Percentiles rank a stretch among this genome's conserved stretches.
Evolutionary conservation across 2,329 filamentous ascomycete genomes (phyloP).

Genomic region (Phaeosphaeria sp.): DNA sequence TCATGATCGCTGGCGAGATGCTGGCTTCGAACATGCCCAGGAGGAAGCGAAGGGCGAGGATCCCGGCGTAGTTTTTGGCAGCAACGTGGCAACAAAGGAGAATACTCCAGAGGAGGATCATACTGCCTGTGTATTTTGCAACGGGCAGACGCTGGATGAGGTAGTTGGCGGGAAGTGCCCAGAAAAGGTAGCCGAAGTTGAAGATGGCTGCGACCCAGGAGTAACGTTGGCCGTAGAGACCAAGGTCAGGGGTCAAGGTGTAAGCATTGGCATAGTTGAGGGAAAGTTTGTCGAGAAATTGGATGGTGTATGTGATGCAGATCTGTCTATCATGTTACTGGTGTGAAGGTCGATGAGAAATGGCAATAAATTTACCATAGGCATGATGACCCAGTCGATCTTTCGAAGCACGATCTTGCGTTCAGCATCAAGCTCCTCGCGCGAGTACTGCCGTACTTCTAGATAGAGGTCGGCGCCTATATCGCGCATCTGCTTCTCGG

Average conservation of each 20-base stretch:
- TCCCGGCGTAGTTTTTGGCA: constrained; percentile 46
- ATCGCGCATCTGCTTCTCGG: constrained; percentile 49
- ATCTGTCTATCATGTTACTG: constrained; percentile 27
- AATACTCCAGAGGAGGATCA: constrained; percentile 54
- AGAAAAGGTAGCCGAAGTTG: constrained; percentile 54
- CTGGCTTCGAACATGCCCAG: constrained; percentile 48
- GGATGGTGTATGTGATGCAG: constrained; percentile 54
- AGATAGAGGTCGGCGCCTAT: constrained; percentile 55
- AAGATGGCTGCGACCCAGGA: constrained; percentile 52
- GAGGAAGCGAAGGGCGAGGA: constrained; percentile 42
- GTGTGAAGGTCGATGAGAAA: background rate
- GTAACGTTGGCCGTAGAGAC: constrained; percentile 47
- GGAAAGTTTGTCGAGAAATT: constrained; percentile 54
- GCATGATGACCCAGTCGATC: constrained; percentile 56
- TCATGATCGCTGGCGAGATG: constrained; percentile 46
- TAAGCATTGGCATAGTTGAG: constrained; percentile 52
- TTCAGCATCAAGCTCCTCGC: constrained; percentile 54
- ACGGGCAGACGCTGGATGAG: constrained; percentile 47
- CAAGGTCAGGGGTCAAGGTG: constrained; percentile 45
- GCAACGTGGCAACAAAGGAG: constrained; percentile 53
- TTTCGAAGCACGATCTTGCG: constrained; percentile 51
- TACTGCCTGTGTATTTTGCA: constrained; percentile 45
- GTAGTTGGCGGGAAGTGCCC: constrained; percentile 49
- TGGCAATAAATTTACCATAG: constrained; percentile 43
- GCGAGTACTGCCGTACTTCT: constrained; percentile 52